These are phyloP conservation scores for Fraxinus quadrangulata DNA, from an alignment of 257 asterid genomes.

Conservation along the genomic window DNA sequence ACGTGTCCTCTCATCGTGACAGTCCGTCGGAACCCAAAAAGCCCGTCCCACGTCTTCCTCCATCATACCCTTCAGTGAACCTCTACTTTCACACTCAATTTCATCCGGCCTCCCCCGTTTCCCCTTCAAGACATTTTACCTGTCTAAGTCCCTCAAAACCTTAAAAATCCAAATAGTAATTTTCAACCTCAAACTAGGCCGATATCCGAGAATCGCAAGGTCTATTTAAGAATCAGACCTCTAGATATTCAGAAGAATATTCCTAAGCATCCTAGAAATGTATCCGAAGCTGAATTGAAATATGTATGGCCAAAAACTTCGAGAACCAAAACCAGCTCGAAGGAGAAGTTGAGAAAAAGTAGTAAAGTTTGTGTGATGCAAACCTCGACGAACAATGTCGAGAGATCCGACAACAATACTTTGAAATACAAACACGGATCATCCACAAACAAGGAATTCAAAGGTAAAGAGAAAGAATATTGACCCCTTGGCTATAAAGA, in stretches of 20 bases:
- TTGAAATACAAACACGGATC: too few relatives aligned
- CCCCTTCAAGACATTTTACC: slow-evolving; percentile 54
- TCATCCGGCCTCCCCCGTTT: slow-evolving; percentile 30
- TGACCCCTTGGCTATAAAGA: too few relatives aligned
- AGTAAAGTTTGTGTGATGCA: slow-evolving; percentile 43
- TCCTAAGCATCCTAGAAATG: too few relatives aligned
- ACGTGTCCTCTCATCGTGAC: slow-evolving; percentile 65
- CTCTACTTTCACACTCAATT: slow-evolving; percentile 16
- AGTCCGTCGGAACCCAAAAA: slow-evolving; percentile 86
- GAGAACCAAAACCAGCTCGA: slow-evolving; percentile 15
- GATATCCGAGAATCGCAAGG: too few relatives aligned
- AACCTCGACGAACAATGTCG: too few relatives aligned
- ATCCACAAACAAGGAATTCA: too few relatives aligned
- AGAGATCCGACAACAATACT: too few relatives aligned
- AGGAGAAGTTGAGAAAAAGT: slow-evolving; percentile 37
- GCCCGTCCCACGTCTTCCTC: slow-evolving; percentile 78
- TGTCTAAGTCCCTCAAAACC: slow-evolving; percentile 36
- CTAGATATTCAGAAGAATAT: too few relatives aligned
- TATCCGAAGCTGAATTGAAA: too few relatives aligned
- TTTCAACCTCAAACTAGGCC: background rate
- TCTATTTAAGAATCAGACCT: too few relatives aligned
- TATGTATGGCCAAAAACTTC: too few relatives aligned
- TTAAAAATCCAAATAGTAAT: background rate
- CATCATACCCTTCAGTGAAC: slow-evolving; percentile 38
- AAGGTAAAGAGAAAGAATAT: background rate